Conservation (phyloP, 805 yeast species). For the Hyphopichia homilentoma region DNA sequence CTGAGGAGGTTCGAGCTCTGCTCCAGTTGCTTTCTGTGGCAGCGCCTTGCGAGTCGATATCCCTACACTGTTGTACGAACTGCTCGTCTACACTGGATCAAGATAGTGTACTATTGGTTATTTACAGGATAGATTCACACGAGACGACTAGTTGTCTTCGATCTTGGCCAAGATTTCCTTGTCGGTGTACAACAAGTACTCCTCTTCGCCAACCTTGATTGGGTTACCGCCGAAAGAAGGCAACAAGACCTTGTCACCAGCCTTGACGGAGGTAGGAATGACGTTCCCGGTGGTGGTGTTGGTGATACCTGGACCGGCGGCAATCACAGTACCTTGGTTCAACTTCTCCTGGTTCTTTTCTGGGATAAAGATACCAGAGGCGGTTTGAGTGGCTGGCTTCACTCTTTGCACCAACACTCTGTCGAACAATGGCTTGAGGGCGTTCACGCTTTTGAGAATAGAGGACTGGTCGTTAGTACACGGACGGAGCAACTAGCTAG, state of each 20-base stretch:
- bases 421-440: constrained; percentile 90
- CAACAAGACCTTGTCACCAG: constrained; percentile 92
- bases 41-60: too few relatives aligned
- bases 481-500: background rate
- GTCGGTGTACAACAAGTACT: constrained; percentile 82
- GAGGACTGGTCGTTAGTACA: constrained; percentile 22
- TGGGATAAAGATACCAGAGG: constrained; percentile 90
- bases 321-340: constrained; percentile 86
- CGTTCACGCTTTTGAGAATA: constrained; percentile 74
- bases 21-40: too few relatives aligned
- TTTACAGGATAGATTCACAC: too few relatives aligned
- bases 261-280: constrained; percentile 69
- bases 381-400: constrained; percentile 87
- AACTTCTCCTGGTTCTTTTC: constrained; percentile 94
- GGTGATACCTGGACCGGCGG: constrained; percentile 91
- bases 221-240: constrained; percentile 93
- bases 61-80: too few relatives aligned
- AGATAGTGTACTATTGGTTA: too few relatives aligned
- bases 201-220: constrained; percentile 84
- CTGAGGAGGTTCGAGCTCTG: too few relatives aligned
- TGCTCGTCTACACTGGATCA: too few relatives aligned
- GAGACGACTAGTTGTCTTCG: too few relatives aligned
- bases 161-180: constrained; percentile 93
- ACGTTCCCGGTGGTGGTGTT: constrained; percentile 68
- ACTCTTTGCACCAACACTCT: constrained; percentile 93